Conservation (phyloP, 208 protist genomes). For the Acanthamoeba royreba region DNA sequence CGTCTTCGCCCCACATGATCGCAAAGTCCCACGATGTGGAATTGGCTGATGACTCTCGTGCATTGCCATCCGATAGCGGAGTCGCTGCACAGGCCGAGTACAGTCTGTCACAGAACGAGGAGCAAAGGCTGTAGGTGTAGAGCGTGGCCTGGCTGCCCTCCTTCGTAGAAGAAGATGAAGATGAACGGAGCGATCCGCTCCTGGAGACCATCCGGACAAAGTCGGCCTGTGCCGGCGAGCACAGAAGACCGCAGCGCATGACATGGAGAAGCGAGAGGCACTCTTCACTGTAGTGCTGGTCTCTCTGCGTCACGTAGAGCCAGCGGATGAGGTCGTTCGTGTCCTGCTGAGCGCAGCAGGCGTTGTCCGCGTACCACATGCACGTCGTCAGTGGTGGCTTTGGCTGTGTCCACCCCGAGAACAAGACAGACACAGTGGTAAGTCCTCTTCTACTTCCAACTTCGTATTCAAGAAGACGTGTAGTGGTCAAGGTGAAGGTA, state of each 20-base stretch:
- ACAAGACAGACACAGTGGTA: too few relatives aligned
- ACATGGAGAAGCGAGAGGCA: background rate
- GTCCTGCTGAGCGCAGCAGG: background rate
- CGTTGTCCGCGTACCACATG: background rate
- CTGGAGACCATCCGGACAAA: background rate
- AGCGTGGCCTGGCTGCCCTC: too few relatives aligned
- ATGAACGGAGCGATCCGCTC: too few relatives aligned
- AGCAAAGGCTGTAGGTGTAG: background rate
- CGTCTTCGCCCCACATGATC: background rate
- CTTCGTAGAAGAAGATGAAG: too few relatives aligned
- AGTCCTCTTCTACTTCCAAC: too few relatives aligned
- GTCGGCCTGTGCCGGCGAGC: background rate
- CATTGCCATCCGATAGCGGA: too few relatives aligned
- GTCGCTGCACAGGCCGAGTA: background rate
- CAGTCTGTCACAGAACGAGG: background rate
- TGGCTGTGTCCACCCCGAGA: too few relatives aligned
- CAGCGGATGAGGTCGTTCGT: background rate
- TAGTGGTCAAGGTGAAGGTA: background rate
- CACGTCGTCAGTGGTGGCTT: background rate
- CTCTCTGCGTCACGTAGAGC: background rate
- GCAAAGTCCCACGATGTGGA: background rate
- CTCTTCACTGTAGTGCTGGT: background rate
- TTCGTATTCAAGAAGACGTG: too few relatives aligned
- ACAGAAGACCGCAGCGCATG: background rate
- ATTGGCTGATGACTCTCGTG: too few relatives aligned